A percentile compares a stretch with the other conserved stretches of the same genome.
Evolutionary conservation across 192 early-diverging fungal species (phyloP).

Genomic region (Funneliformis mosseae): DNA sequence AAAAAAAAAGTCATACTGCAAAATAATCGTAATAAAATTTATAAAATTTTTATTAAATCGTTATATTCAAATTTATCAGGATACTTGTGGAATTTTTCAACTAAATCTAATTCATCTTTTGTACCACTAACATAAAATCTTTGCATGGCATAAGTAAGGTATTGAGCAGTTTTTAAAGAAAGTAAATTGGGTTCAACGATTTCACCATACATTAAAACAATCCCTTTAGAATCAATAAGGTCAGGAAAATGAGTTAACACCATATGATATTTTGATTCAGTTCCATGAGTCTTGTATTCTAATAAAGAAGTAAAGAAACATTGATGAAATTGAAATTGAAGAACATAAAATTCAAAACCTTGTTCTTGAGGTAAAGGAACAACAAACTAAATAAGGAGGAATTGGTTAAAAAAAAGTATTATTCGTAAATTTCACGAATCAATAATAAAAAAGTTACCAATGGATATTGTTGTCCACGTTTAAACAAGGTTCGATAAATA

Average conservation of each 20-base stretch:
- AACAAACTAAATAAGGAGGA: conserved; percentile 63
- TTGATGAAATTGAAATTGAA: conserved; percentile 87
- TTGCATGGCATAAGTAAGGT: conserved; percentile 79
- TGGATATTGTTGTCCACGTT: conserved; percentile 58
- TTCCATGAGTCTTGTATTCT: conserved; percentile 86
- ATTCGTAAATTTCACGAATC: background rate
- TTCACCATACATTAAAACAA: conserved; percentile 92
- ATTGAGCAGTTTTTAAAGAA: conserved; percentile 70
- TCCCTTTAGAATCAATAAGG: conserved; percentile 70
- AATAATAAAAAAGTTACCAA: conserved; percentile 44
- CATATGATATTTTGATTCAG: conserved; percentile 77
- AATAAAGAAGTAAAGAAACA: conserved; percentile 83
- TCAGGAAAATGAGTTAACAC: conserved; percentile 91
- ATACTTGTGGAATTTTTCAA: conserved; percentile 79
- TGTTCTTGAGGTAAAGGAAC: conserved; percentile 78
- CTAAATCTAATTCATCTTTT: conserved; percentile 59
- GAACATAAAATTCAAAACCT: conserved; percentile 84
- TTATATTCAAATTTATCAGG: conserved; percentile 77
- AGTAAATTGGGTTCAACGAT: conserved; percentile 57
- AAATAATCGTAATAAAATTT: no score
- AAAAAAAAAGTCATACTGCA: no score
- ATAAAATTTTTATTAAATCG: conserved; percentile 4
- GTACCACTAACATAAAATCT: conserved; percentile 86
- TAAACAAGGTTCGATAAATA: conserved; percentile 61
- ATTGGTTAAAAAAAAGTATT: background rate